Base-by-base conservation (phyloP, 768 basidiomycete genomes). In the Pleurotus sapidus region DNA sequence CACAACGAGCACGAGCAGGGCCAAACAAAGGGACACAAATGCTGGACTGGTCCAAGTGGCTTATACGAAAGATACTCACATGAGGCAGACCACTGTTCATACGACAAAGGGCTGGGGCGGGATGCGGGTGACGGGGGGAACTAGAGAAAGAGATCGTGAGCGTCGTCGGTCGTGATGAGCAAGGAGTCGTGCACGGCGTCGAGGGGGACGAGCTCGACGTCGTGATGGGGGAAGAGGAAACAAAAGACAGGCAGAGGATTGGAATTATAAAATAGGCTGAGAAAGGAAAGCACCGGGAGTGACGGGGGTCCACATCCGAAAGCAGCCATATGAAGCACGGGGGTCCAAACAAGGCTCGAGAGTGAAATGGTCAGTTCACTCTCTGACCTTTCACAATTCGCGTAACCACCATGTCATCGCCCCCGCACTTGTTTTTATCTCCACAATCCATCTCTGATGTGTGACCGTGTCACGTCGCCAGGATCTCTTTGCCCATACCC, bases 181-280 rank as follows among this genome's bases (percentile, higher is more conserved):
- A 57, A 51, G 58, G 60, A 63, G 65, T 59, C 61, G 62, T 53
- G 63, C 62, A 63, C 56, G 70, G 63, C 70, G 71, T 63, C 60
- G 73, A 65, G 70, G 70, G 63, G 65, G 71, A 67, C 67, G 73
- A 68, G 70, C 72, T 72, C 73, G 72, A 75, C 74, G 73, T 74
- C 70, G 57, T 27, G 57, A 30, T 25, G n/a, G 47, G 24, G 15
- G 37, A 34, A 30, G 48, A 49, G 39, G 48, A 50, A 49, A 48
- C 43, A 46, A 34, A 42, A 58, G 8, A 48, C 30, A 42, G 39
- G 27, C 15, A n/a, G 49, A 49, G 25, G 17, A 27, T 15, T 20
- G 48, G 49, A 23, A 51, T 39, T 39, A 55, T 43, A 55, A 55
- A 23, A 40, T 46, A 20, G 23, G 43, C 54, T 20, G n/a, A 30